Conservation (phyloP, 345 rosid species). For the Eucalyptus grandis region DNA sequence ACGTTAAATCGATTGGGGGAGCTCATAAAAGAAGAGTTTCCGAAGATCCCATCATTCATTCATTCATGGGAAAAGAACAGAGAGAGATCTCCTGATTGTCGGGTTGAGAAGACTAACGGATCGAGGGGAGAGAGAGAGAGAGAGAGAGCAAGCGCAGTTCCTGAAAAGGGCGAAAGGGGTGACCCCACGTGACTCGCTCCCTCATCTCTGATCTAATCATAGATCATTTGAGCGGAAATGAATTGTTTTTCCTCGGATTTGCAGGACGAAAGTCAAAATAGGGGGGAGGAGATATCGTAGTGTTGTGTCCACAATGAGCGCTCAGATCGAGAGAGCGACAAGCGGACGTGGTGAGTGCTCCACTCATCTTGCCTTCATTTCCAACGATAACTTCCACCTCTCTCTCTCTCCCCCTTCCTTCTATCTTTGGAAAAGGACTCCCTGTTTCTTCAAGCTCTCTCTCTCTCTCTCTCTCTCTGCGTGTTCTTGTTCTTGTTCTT, state of each 20-base stretch:
- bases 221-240: neutral
- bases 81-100: neutral
- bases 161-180: neutral
- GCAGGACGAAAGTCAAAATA: neutral
- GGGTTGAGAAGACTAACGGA: neutral
- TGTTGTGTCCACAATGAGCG: neutral
- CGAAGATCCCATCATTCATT: neutral
- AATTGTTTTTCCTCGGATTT: neutral
- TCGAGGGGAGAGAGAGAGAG: neutral
- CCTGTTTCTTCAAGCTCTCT: neutral
- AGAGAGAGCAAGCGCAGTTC: neutral
- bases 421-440: neutral
- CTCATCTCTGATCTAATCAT: neutral
- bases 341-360: constrained; percentile 18
- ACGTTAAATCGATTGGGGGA: neutral
- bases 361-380: neutral
- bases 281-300: neutral
- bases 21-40: neutral
- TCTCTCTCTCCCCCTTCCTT: neutral
- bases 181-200: neutral
- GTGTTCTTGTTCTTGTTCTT: neutral
- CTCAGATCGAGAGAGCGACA: neutral
- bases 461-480: neutral
- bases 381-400: neutral
- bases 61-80: neutral